phyloP scores from a whole-genome alignment of 1,284 basidiomycete genomes.

The Apiotrichum sp. region DNA sequence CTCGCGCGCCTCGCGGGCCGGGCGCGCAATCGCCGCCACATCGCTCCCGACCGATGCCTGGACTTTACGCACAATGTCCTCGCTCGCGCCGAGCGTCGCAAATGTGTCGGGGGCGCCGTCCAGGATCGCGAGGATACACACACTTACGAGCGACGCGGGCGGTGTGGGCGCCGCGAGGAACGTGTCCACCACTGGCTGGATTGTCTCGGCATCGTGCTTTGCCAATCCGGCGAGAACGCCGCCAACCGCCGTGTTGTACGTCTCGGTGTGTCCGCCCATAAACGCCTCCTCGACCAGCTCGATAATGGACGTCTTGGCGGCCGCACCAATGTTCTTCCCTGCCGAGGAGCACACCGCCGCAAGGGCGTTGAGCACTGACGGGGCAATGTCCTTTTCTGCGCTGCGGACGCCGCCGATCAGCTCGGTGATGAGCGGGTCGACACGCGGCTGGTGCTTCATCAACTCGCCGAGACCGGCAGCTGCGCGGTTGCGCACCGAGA shows the following conservation, averaged over 20 bases:
- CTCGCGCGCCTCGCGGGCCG: conserved; percentile 78
- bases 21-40: conserved; percentile 67
- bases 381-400: conserved; percentile 67
- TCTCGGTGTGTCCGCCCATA: conserved; percentile 53
- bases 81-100: conserved; percentile 58
- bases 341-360: conserved; percentile 70
- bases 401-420: conserved; percentile 53
- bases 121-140: conserved; percentile 62
- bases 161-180: conserved; percentile 37
- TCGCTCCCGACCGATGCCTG: conserved; percentile 65
- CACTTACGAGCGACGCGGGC: conserved; percentile 51
- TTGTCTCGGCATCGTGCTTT: conserved; percentile 55
- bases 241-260: conserved; percentile 65
- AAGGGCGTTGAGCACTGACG: conserved; percentile 69
- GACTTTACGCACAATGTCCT: conserved; percentile 66
- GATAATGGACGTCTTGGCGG: conserved; percentile 63
- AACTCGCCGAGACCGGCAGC: conserved; percentile 81
- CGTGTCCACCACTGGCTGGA: conserved; percentile 60
- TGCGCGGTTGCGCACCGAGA: conserved; percentile 73
- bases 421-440: conserved; percentile 73
- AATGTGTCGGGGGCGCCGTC: conserved; percentile 57
- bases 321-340: conserved; percentile 67
- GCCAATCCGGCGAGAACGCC: conserved; percentile 63
- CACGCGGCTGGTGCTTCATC: conserved; percentile 72
- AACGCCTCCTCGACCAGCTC: conserved; percentile 77